Evolutionary conservation across 2,329 filamentous ascomycete genomes (phyloP).

Genomic region (Hymenoscyphus linearis): DNA sequence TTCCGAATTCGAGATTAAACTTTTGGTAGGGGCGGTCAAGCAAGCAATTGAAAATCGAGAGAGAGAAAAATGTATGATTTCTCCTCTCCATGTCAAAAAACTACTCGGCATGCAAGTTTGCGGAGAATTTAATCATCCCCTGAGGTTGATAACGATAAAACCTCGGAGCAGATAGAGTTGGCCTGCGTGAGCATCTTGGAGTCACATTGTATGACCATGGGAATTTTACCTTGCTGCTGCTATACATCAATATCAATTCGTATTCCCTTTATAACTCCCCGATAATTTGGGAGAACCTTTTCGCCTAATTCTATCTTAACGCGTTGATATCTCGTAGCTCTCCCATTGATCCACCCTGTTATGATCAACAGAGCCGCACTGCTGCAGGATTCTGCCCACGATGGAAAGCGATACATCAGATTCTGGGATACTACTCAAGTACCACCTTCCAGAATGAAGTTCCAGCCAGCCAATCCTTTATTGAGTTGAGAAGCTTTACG

Average conservation of each 20-base stretch:
- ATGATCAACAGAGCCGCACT: conserved; percentile 4
- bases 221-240: background rate
- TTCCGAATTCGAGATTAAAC: background rate
- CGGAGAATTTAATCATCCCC: background rate
- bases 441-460: background rate
- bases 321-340: conserved; percentile 3
- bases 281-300: no score
- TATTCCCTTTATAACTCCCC: background rate
- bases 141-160: background rate
- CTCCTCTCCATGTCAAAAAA: background rate
- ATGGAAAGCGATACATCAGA: background rate
- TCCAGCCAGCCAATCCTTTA: background rate
- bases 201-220: background rate
- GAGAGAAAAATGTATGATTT: no score
- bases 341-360: background rate
- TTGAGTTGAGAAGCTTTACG: background rate
- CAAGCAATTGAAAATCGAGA: background rate
- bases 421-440: background rate
- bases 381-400: background rate
- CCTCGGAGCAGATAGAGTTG: background rate
- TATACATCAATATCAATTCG: background rate
- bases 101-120: conserved; percentile 1
- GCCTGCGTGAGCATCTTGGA: background rate
- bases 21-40: background rate
- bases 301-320: no score